Evolutionary conservation across 2,329 filamentous ascomycete species (phyloP).

Genomic region (Colletotrichum tofieldiae): DNA sequence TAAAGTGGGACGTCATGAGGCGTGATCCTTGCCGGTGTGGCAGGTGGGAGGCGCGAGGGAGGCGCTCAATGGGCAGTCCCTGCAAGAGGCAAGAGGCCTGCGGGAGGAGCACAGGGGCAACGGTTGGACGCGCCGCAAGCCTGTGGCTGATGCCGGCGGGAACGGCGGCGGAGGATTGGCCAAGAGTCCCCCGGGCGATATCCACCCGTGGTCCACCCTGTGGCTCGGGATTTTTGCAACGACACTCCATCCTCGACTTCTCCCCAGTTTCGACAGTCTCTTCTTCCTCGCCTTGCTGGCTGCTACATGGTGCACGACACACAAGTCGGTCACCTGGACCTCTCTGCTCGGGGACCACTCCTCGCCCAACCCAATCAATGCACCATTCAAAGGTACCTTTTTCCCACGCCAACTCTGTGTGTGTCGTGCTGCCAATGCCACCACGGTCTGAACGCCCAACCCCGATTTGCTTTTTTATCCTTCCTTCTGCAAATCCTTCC

Average conservation of each 20-base stretch:
- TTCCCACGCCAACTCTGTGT: neutral
- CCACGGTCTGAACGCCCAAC: neutral
- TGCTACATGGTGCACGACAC: neutral
- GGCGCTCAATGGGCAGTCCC: neutral
- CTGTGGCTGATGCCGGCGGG: conserved; percentile 15
- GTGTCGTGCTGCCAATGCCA: neutral
- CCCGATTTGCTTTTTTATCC: conserved; percentile 8
- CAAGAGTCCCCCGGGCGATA: neutral
- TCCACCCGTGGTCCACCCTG: neutral
- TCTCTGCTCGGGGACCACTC: neutral
- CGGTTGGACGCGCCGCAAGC: neutral
- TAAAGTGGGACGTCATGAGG: conserved; percentile 1
- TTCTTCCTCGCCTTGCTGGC: neutral
- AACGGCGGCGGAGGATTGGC: conserved; percentile 18
- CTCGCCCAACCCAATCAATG: neutral
- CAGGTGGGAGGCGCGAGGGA: conserved; percentile 1
- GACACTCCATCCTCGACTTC: neutral
- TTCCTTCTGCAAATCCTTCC: conserved; percentile 20
- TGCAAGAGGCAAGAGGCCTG: conserved; percentile 11
- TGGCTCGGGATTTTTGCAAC: conserved; percentile 16
- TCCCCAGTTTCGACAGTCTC: neutral
- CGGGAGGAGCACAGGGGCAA: conserved; percentile 9
- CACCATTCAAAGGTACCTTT: neutral
- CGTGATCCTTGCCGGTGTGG: conserved; percentile 1
- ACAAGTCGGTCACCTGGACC: neutral